Evolutionary conservation across 768 basidiomycete species (phyloP), one percentile per base, ranked within the genome.

Genomic region (Grammothele lineata): DNA sequence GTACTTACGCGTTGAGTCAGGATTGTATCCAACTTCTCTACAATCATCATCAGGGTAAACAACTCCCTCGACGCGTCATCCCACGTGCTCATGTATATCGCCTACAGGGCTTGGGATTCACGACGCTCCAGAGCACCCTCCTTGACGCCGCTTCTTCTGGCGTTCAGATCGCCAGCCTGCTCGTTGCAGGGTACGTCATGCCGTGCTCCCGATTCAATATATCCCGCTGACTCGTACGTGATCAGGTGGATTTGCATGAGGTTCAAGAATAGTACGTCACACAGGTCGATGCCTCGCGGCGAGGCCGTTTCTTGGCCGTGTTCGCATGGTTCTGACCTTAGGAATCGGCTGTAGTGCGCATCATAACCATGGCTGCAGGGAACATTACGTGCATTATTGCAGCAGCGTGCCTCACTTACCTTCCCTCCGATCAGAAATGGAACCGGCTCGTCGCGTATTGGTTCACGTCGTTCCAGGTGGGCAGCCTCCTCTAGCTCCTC

Each of bases 301-400:
- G 8, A 15, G n/a, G 23, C 14, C 10, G 17, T 15, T n/a, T 5
- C 23, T 23, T n/a, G 4, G 4, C 0, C 25, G 8, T 47, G 7
- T 10, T 7, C 27, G 14, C 24, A 4, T 6, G 2, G 5, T 32
- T 24, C 5, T 3, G 3, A 30, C 6, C 1, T 37, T 22, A n/a
- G 1, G 12, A 7, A 4, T 25, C 7, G 32, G 23, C 1, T 14
- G 6, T 23, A 44, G 44, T 51, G 48, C 51, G 55, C 18, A 36
- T 47, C 19, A 46, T 50, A 12, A 53, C 45, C 6, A 49, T 53
- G 48, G 44, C 44, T 8, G 33, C 54, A 23, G 57, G 60, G n/a
- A 61, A 60, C 51, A 57, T 62, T 26, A 58, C 61, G 12, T 69
- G 67, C 51, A 62, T 70, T 46, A 61, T 62, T 30, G 61, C 63